A percentile compares a stretch with the other conserved stretches of the same genome.
phyloP scores from a whole-genome alignment of 169 alveolate genomes.

The Amoebophrya sp. region DNA sequence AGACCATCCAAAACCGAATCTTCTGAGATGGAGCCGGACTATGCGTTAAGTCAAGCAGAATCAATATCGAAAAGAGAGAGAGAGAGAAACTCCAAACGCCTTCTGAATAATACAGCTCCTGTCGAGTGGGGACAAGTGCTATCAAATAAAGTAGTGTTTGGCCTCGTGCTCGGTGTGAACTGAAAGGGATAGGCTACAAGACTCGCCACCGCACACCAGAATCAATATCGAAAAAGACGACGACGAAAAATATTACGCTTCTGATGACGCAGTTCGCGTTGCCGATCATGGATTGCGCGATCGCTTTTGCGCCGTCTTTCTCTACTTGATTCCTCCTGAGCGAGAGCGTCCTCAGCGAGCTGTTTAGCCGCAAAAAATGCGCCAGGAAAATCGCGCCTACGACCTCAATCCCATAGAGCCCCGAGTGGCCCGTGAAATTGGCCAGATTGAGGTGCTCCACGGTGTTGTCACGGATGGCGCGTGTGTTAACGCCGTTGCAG shows the following conservation, averaged over 20 bases:
- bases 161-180: too few relatives aligned
- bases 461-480: neutral
- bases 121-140: too few relatives aligned
- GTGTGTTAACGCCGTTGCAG: conserved; percentile 9
- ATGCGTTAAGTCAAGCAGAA: too few relatives aligned
- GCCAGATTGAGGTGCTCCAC: neutral
- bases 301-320: conserved; percentile 32
- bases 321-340: conserved; percentile 27
- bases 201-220: too few relatives aligned
- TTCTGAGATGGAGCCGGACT: too few relatives aligned
- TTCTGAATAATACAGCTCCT: too few relatives aligned
- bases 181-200: too few relatives aligned
- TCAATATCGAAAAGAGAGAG: too few relatives aligned
- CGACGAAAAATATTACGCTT: neutral
- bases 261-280: neutral
- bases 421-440: neutral
- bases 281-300: conserved; percentile 32
- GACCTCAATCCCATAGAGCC: conserved; percentile 29
- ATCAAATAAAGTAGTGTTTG: too few relatives aligned
- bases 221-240: too few relatives aligned
- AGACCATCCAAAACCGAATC: too few relatives aligned
- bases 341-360: conserved; percentile 16
- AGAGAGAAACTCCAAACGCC: too few relatives aligned
- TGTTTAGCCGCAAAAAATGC: conserved; percentile 26
- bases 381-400: conserved; percentile 32